Conservation (phyloP, 2,329 filamentous ascomycete genomes). For the Paecilomyces variotii region DNA sequence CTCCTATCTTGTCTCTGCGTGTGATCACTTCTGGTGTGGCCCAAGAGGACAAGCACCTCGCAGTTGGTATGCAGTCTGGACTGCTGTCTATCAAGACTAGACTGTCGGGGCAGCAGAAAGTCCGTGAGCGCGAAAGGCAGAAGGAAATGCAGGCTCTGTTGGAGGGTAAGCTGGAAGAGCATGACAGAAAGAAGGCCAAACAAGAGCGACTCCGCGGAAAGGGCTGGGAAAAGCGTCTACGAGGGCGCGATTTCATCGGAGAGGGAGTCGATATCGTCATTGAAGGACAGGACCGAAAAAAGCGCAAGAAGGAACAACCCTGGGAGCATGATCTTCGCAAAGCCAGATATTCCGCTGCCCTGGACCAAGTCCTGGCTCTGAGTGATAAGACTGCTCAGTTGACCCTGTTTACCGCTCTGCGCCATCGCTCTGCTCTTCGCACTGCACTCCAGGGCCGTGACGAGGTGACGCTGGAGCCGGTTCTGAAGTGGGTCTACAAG, state of each 20-base stretch:
- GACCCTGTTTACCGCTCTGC: conserved; percentile 73
- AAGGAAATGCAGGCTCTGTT: conserved; percentile 79
- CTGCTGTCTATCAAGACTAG: conserved; percentile 85
- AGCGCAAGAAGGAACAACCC: conserved; percentile 55
- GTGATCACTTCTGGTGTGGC: conserved; percentile 62
- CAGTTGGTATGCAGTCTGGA: conserved; percentile 89
- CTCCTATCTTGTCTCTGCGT: conserved; percentile 76
- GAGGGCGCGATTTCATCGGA: conserved; percentile 71
- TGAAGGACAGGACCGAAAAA: conserved; percentile 55
- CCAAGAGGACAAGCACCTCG: conserved; percentile 81
- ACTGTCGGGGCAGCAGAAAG: conserved; percentile 74
- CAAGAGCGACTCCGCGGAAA: conserved; percentile 56
- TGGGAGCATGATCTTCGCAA: conserved; percentile 81
- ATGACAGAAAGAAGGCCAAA: conserved; percentile 64
- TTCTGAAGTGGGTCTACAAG: conserved; percentile 73
- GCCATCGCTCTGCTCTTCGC: conserved; percentile 77
- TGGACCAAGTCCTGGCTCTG: conserved; percentile 67
- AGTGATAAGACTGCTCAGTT: conserved; percentile 56
- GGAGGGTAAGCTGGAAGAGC: conserved; percentile 67
- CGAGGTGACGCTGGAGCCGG: conserved; percentile 70
- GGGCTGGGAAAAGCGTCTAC: conserved; percentile 54
- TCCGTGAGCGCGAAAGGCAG: conserved; percentile 64
- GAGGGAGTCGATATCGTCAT: conserved; percentile 85
- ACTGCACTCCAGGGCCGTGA: conserved; percentile 73
- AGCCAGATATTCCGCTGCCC: conserved; percentile 65